Evolutionary conservation across 2,329 filamentous ascomycete genomes (phyloP), one percentile per base, ranked within the genome.

Genomic region (Botrytis paeoniae): DNA sequence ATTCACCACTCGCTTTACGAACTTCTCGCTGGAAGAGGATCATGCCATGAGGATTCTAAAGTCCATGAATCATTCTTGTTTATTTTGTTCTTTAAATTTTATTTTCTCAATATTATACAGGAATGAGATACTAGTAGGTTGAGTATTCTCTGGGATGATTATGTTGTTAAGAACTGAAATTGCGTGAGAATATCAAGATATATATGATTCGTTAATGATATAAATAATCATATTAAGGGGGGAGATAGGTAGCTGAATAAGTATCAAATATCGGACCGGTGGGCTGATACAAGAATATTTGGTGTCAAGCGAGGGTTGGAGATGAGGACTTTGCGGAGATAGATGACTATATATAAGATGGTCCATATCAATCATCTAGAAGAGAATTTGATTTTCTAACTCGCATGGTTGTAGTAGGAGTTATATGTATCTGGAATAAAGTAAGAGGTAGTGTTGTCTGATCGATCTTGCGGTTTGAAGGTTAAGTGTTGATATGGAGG

Each of bases 161-260:
- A n/a, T n/a, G n/a, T n/a, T 32, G 3, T 18, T 7, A 3, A 7
- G 7, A 57, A 9, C 14, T 1, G 16, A 29, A 1, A 57, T 18
- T 54, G 6, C 14, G 25, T 9, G n/a, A 29, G 14, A 4, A 6
- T 18, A 8, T 9, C 3, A 54, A 3, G 51, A n/a, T 54, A 18
- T 29, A 14, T 2, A 1, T 16, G 5, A 54, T n/a, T 16, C 12
- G 10, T 54, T 54, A 0, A 18, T n/a, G 48, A n/a, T 6, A 16
- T 2, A 1, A n/a, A 0, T 51, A 1, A 3, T 14, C 2, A 7
- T 51, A n/a, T 51, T 4, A n/a, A n/a, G 4, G 4, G 1, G 1
- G 9, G 5, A 25, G 22, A 0, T 5, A 14, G 10, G 48, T 14
- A 22, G 10, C 9, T 25, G 22, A 1, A 4, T 14, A 6, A 3